Base-by-base conservation (phyloP, 2,329 filamentous ascomycete species). In the Bipolaris zeicola region DNA sequence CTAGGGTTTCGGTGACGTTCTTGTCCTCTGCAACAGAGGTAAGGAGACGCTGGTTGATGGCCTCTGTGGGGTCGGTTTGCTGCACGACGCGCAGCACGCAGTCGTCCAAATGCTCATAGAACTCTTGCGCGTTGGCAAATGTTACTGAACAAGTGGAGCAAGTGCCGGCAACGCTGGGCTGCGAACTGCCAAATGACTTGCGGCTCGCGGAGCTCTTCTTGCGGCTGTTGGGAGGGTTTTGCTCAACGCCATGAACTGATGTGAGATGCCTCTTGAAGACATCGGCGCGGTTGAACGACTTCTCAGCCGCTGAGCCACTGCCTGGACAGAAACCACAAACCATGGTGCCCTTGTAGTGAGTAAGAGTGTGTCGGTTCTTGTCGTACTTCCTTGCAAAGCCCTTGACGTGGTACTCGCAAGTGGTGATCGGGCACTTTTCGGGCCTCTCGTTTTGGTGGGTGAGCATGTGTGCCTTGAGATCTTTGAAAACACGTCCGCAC, bases 261-360 rank as follows among this genome's bases (percentile, higher is more conserved):
- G 91, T 96, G 69, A 97, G 78, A 75, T 97, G 93, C 60, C 93
- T 85, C 84, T 96, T 97, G 84, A 97, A 97, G 60, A 96, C 92
- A 65, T 97, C 93, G 56, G 93, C 92, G 54, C 93, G 87, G 80
- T 97, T 96, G 75, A 97, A 97, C 63, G 90, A 94, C 85, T 96
- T 97, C 78, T 96, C 93, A 1, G 90, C 89, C 6, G 92, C 86
- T 4, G 92, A 94, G 3, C 93, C 93, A 26, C 91, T 92, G 33
- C 92, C 91, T 1, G 92, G 91, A 69, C 93, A 96, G 80, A 96
- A 97, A 28, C 92, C 92, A 73, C 93, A 97, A 22, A 96, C 91
- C 93, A 96, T 96, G 46, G 91, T 96, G 38, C 93, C 93, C 79
- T 96, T 96, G 84, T 96, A 97, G 76, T 97, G 93, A 5, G 93